Percentiles rank a stretch among this genome's conserved stretches.
phyloP scores from a whole-genome alignment of 73 alveolate species.

The Paramecium tetraurelia region DNA sequence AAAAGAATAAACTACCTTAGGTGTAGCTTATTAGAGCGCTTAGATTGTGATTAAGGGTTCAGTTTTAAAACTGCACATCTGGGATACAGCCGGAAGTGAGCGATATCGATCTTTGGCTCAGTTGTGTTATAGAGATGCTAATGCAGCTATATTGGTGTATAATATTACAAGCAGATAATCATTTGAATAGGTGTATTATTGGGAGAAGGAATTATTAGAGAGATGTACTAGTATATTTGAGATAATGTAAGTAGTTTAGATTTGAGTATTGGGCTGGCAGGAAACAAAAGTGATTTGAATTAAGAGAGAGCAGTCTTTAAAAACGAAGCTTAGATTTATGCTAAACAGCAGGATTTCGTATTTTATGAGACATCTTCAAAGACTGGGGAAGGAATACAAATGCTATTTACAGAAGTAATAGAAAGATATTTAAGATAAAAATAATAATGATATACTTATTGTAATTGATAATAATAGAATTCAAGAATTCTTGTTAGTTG shows the following conservation, averaged over 20 bases:
- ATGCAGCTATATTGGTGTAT: neutral
- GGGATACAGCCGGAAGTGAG: constrained; percentile 24
- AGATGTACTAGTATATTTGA: neutral
- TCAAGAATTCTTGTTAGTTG: neutral
- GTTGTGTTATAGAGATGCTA: constrained; percentile 2
- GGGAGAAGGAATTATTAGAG: neutral
- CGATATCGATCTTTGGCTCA: neutral
- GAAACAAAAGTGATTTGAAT: neutral
- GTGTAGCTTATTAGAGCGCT: neutral
- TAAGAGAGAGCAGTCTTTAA: neutral
- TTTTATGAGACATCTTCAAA: neutral
- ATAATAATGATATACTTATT: neutral
- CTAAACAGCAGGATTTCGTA: neutral
- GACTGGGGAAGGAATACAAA: neutral
- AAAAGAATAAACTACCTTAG: neutral
- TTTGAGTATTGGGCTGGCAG: neutral
- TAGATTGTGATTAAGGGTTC: neutral
- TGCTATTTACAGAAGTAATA: neutral
- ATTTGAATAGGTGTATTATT: neutral
- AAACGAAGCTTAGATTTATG: neutral
- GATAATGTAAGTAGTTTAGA: neutral
- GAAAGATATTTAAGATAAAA: neutral
- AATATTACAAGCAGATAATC: neutral
- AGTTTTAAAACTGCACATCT: neutral
- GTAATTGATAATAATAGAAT: neutral